phyloP scores from a whole-genome alignment of 352 stramenopile species.

The Phytopythium vexans region DNA sequence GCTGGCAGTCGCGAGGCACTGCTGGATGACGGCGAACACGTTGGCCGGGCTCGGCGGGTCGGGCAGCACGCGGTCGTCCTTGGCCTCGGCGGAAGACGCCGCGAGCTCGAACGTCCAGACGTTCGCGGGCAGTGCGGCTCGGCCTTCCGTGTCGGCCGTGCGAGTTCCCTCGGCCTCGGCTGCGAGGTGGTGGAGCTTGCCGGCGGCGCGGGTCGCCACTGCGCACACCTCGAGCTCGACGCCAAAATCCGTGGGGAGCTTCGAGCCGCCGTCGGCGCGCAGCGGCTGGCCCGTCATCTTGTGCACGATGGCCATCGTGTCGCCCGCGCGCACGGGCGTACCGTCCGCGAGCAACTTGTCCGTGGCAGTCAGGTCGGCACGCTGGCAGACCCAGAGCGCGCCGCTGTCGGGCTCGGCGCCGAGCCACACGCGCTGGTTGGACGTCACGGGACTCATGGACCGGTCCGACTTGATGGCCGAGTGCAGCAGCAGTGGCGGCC shows the following conservation, averaged over 20 bases:
- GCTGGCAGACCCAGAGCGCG: slow-evolving; percentile 68
- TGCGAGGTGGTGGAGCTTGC: slow-evolving; percentile 70
- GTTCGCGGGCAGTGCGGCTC: slow-evolving; percentile 41
- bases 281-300: slow-evolving; percentile 84
- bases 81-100: slow-evolving; percentile 25
- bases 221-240: slow-evolving; percentile 73
- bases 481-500: slow-evolving; percentile 77
- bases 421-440: slow-evolving; percentile 79
- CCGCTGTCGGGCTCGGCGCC: slow-evolving; percentile 58
- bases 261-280: slow-evolving; percentile 43
- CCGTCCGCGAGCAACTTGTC: slow-evolving; percentile 71
- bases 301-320: slow-evolving; percentile 64
- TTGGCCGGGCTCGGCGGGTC: slow-evolving; percentile 34
- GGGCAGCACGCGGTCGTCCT: slow-evolving; percentile 41
- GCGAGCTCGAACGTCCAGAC: slow-evolving; percentile 68
- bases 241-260: slow-evolving; percentile 77
- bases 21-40: slow-evolving; percentile 48
- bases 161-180: slow-evolving; percentile 53
- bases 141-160: slow-evolving; percentile 67
- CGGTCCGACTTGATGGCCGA: slow-evolving; percentile 77
- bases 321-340: slow-evolving; percentile 34
- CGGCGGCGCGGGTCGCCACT: slow-evolving; percentile 35
- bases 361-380: slow-evolving; percentile 52
- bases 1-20: slow-evolving; percentile 48
- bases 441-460: slow-evolving; percentile 86